Evolutionary conservation across 1,284 basidiomycete genomes (phyloP).

Genomic region (Boletus hoseneyae): DNA sequence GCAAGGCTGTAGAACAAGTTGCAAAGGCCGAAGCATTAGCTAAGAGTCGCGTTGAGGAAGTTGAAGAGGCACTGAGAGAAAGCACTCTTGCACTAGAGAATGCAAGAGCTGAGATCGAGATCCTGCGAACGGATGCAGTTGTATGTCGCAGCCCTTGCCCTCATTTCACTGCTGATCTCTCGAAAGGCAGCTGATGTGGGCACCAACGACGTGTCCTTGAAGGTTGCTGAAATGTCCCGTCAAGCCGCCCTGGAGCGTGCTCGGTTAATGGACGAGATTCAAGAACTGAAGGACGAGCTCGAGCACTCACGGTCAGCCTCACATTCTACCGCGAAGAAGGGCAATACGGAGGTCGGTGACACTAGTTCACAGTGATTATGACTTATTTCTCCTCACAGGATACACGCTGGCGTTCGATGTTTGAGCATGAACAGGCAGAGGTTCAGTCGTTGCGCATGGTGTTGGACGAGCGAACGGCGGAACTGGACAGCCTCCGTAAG

Average conservation of each 20-base stretch:
- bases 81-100: constrained; percentile 87
- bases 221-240: constrained; percentile 36
- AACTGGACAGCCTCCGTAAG: constrained; percentile 58
- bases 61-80: constrained; percentile 86
- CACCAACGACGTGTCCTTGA: constrained; percentile 34
- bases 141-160: constrained; percentile 43
- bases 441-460: constrained; percentile 36
- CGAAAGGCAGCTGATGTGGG: constrained; percentile 26
- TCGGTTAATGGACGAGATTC: constrained; percentile 52
- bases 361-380: constrained; percentile 16
- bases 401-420: constrained; percentile 35
- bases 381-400: constrained; percentile 20
- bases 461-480: constrained; percentile 45
- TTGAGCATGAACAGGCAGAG: constrained; percentile 39
- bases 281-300: constrained; percentile 46
- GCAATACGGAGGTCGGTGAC: constrained; percentile 16
- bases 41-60: constrained; percentile 68
- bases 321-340: constrained; percentile 5
- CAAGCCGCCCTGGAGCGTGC: constrained; percentile 44
- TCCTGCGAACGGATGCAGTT: constrained; percentile 69
- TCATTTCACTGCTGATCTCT: constrained; percentile 9
- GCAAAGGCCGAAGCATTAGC: constrained; percentile 61
- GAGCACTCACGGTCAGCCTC: constrained; percentile 36
- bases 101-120: constrained; percentile 90
- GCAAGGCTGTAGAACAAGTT: constrained; percentile 62